Base-by-base conservation (phyloP, 2,329 filamentous ascomycete species). In the Clarireedia sp. region DNA sequence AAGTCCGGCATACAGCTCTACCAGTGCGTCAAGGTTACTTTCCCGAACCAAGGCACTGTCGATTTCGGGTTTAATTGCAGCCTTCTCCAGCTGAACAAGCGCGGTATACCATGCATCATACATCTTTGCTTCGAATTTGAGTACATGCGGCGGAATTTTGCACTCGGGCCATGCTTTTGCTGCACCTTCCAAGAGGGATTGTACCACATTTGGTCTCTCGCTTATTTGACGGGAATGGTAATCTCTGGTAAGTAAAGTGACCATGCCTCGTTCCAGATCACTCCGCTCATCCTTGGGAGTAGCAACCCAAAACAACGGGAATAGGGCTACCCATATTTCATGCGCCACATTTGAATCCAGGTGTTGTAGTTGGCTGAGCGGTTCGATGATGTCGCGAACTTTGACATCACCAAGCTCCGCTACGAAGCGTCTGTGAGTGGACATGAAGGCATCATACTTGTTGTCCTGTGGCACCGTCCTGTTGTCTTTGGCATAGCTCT, bases 31-130 rank as follows among this genome's bases (percentile, higher is more conserved):
- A 5, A 97, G 79, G 62, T 95, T 97, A 72, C 92, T 97, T 70
- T 99, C 95, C 33, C 90, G 81, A 19, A 96, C 87, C 45, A 82
- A 83, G 1, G 88, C 75, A 1, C 91, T 95, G 64, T 97, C 91
- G 41, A 90, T 82, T 53, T 64, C 62, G 0, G 94, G 91, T 51
- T 84, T 84, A 66, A 96, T 86, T 8, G 90, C 90, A 26, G 87
- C 83, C 56, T 95, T 90, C 70, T 99, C 94, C 59, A 99, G 82
- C 65, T 94, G 91, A 14, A 87, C 85, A 21, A 95, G 80, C 14
- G 89, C 89, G n/a, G 90, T 91, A 68, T 99, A 99, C 95, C 94
- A 99, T 0, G 87, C 89, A 70, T 96, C 91, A 68, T 95, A 99
- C 0, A 90, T 96, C 69, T 89, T 89, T 19, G 90, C 92, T 55